Evolutionary conservation across 176 grass and related monocot species (phyloP).

Genomic region (Eleusine coracana): DNA sequence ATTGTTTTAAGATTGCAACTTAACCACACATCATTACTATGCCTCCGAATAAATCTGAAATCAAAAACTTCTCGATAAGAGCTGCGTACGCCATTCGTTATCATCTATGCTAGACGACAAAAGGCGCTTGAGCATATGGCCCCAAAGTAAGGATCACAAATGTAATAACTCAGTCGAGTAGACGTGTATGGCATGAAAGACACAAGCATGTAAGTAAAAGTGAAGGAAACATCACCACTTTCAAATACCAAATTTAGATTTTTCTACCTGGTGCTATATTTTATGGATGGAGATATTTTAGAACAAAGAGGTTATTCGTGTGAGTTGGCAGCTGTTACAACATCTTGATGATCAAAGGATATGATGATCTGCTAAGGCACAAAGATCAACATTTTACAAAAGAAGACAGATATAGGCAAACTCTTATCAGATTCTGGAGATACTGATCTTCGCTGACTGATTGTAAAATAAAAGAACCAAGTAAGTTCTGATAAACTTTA

Average conservation of each 20-base stretch:
- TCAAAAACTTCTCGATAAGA: too few relatives aligned
- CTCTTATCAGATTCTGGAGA: slow-evolving; percentile 34
- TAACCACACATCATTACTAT: too few relatives aligned
- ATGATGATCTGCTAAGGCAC: slow-evolving; percentile 56
- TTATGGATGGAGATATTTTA: slow-evolving; percentile 42
- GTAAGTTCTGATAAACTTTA: slow-evolving; percentile 18
- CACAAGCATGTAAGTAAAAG: not conserved
- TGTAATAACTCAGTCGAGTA: too few relatives aligned
- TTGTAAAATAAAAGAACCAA: slow-evolving; percentile 46
- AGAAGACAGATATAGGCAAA: not conserved
- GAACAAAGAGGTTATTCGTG: slow-evolving; percentile 37
- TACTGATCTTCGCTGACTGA: slow-evolving; percentile 52
- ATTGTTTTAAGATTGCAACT: too few relatives aligned
- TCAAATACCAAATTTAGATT: slow-evolving; percentile 48
- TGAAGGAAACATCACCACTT: slow-evolving; percentile 53
- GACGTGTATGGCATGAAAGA: too few relatives aligned
- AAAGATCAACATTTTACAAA: slow-evolving; percentile 22
- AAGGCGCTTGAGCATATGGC: too few relatives aligned
- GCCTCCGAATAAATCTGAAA: too few relatives aligned
- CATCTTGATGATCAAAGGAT: slow-evolving; percentile 52
- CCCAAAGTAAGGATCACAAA: too few relatives aligned
- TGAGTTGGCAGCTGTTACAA: slow-evolving; percentile 41
- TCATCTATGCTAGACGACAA: too few relatives aligned
- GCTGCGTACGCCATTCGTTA: too few relatives aligned
- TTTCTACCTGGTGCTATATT: slow-evolving; percentile 34